Conservation (phyloP, 1,284 basidiomycete genomes). For the Peniophora sp. region DNA sequence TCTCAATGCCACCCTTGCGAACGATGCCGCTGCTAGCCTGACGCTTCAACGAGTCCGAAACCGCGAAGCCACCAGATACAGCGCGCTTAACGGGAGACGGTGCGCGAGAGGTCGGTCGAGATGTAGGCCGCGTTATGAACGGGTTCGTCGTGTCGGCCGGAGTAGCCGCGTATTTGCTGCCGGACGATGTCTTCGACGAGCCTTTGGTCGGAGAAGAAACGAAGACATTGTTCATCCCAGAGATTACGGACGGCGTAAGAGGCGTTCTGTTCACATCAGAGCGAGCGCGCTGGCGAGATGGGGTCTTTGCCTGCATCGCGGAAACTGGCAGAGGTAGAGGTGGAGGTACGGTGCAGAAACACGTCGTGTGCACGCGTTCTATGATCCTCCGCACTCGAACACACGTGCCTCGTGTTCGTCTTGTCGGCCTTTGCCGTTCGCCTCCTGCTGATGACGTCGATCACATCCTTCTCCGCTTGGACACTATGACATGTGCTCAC, state of each 20-base stretch:
- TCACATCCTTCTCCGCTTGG: background rate
- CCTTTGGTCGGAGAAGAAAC: conserved; percentile 33
- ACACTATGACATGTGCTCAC: no score
- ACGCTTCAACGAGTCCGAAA: conserved; percentile 46
- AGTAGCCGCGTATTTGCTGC: conserved; percentile 22
- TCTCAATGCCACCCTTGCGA: conserved; percentile 68
- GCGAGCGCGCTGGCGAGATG: conserved; percentile 51
- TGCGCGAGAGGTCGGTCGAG: conserved; percentile 31
- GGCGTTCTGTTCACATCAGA: conserved; percentile 63
- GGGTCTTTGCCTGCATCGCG: conserved; percentile 44
- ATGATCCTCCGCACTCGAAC: background rate
- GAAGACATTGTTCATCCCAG: conserved; percentile 47
- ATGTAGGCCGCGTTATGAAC: conserved; percentile 30
- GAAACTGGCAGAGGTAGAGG: background rate
- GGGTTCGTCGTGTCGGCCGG: conserved; percentile 50
- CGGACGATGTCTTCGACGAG: conserved; percentile 9
- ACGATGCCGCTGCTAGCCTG: conserved; percentile 63
- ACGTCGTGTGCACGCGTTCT: background rate
- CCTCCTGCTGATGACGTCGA: background rate
- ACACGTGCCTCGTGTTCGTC: background rate
- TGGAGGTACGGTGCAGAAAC: background rate
- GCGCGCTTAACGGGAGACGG: conserved; percentile 58
- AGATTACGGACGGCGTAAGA: conserved; percentile 56
- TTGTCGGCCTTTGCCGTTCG: background rate
- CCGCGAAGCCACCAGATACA: conserved; percentile 36